These are phyloP conservation scores for Lipomyces anomalus DNA, from an alignment of 805 yeast genomes.

Conservation along the genomic window DNA sequence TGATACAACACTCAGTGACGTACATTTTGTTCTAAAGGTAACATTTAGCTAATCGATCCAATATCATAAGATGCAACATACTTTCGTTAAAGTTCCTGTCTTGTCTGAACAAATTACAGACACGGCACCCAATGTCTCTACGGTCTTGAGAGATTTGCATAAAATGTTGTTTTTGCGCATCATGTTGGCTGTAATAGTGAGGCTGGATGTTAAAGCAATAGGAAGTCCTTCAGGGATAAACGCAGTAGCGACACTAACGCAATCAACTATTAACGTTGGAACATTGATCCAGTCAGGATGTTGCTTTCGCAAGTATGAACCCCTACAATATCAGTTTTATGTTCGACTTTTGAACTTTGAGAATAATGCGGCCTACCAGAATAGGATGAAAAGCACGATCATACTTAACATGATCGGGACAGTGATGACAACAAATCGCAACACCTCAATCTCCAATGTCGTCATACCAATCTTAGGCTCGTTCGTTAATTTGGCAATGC, in stretches of 20 bases:
- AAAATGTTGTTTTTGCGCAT: conserved; percentile 42
- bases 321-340: too few relatives aligned
- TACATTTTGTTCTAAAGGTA: not conserved
- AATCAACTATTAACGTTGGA: conserved; percentile 24
- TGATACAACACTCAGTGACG: not conserved
- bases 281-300: conserved; percentile 42
- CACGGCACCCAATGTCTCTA: conserved; percentile 54
- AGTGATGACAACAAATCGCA: conserved; percentile 28
- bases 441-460: conserved; percentile 41
- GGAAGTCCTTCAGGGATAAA: conserved; percentile 48
- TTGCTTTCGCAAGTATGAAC: conserved; percentile 36
- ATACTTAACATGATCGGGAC: conserved; percentile 21
- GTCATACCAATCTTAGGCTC: conserved; percentile 38
- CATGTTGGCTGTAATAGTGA: conserved; percentile 42
- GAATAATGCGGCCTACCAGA: conserved; percentile 16
- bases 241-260: conserved; percentile 43
- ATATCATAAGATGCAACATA: too few relatives aligned
- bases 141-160: conserved; percentile 42
- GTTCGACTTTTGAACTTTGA: too few relatives aligned
- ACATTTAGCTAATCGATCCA: not conserved
- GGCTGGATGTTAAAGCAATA: conserved; percentile 44
- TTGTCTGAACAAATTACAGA: too few relatives aligned
- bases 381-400: conserved; percentile 27
- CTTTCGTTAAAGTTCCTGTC: conserved; percentile 43
- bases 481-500: conserved; percentile 29